phyloP scores from a whole-genome alignment of 2,329 filamentous ascomycete genomes.

The Falciphora oryzae region DNA sequence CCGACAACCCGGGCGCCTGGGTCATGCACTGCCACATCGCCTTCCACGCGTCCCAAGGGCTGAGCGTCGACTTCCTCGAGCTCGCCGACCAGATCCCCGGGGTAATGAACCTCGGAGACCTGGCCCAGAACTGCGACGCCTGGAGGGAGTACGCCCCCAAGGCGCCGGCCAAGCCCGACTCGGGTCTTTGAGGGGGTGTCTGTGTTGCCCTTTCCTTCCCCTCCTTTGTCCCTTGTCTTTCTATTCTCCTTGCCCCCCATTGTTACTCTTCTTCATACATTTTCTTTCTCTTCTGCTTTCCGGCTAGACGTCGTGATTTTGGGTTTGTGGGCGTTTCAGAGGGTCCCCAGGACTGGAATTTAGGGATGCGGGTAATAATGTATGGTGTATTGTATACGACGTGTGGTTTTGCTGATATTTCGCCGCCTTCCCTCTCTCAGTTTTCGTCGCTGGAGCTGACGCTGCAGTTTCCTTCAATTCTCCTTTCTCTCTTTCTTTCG shows the following conservation, averaged over 20 bases:
- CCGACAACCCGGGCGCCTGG: conserved; percentile 46
- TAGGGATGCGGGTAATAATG: neutral
- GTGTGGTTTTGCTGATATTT: too few relatives aligned
- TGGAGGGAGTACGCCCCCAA: conserved; percentile 15
- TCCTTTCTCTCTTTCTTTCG: neutral
- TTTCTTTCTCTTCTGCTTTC: neutral
- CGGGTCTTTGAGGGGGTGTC: conserved; percentile 12
- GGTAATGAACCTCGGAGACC: conserved; percentile 10
- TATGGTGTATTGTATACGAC: neutral
- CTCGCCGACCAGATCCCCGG: conserved; percentile 13
- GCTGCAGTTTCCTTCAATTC: too few relatives aligned
- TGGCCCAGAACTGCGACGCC: conserved; percentile 12
- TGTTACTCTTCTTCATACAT: neutral
- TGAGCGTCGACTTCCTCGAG: conserved; percentile 47
- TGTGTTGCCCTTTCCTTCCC: neutral
- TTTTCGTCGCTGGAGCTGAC: too few relatives aligned
- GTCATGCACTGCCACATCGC: conserved; percentile 45
- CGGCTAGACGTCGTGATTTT: neutral
- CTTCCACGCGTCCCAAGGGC: conserved; percentile 43
- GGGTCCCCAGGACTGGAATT: too few relatives aligned
- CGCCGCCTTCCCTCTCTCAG: too few relatives aligned
- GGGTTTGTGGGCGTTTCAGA: neutral
- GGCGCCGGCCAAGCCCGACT: conserved; percentile 14
- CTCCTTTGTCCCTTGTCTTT: neutral
- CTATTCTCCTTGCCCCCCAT: neutral